Percentiles rank a stretch among this genome's conserved stretches.
Evolutionary conservation across 2,329 filamentous ascomycete genomes (phyloP).

Genomic region (Magnaporthiopsis rhizophila): DNA sequence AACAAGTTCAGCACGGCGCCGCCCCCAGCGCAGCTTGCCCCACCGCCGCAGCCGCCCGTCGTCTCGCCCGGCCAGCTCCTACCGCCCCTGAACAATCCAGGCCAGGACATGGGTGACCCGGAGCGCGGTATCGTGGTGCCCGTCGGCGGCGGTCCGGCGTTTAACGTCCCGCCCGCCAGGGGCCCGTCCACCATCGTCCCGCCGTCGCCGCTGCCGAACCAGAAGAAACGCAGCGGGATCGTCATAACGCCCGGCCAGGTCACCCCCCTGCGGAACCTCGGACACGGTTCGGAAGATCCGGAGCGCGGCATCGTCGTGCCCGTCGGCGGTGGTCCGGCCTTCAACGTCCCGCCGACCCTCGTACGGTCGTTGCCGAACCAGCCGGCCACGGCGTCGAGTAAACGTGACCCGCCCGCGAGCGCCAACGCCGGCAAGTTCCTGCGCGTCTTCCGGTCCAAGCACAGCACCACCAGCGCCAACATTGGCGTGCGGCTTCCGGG

Average conservation of each 20-base stretch:
- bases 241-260: too few species aligned
- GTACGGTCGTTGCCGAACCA: not conserved
- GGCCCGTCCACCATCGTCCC: not conserved
- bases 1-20: conserved; percentile 13
- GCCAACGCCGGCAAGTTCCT: conserved; percentile 16
- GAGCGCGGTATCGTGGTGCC: conserved; percentile 6
- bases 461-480: conserved; percentile 36
- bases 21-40: conserved; percentile 6
- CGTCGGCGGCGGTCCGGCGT: conserved; percentile 14
- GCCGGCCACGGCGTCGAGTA: not conserved
- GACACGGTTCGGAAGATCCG: too few species aligned
- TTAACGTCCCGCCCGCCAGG: not conserved
- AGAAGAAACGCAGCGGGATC: too few species aligned
- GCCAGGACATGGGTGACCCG: not conserved
- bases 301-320: too few species aligned
- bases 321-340: conserved; percentile 14
- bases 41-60: not conserved
- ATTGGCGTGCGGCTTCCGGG: conserved; percentile 36
- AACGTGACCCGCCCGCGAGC: conserved; percentile 9
- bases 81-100: too few species aligned
- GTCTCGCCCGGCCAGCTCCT: not conserved
- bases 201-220: not conserved
- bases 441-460: conserved; percentile 29
- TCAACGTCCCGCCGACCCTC: too few species aligned
- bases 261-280: too few species aligned